Evolutionary conservation across 2,329 filamentous ascomycete genomes (phyloP), one percentile per base, ranked within the genome.

Genomic region (Trichophyton benhamiae): DNA sequence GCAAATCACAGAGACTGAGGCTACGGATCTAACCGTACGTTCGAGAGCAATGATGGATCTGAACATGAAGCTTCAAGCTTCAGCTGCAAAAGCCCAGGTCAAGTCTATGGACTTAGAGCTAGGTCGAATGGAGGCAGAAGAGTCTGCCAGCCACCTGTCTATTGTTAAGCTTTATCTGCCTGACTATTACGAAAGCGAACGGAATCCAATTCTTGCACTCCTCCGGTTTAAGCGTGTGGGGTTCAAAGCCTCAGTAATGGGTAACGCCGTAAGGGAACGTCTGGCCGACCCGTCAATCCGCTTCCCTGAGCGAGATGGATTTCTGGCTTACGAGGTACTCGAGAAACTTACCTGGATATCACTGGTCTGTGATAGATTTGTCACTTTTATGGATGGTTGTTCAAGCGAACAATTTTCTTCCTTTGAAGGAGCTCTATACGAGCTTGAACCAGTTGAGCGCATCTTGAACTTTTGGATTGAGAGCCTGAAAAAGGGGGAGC

Each of bases 1-100:
- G 68, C 89, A 91, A 52, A 88, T 97, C 67, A 95, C 91, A 0
- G 94, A 97, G 73, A 87, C 87, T 15, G 91, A 97, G 72, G 91
- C 92, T 0, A 91, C 91, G 71, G 90, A 97, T 72, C 83, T 97
- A 61, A 91, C 87, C 66, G 88, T 84, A 68, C 87, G 90, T 64
- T 95, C 92, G 52, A 85, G 91, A 65, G 91, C 92, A 60, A 95
- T 99, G 87, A 88, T 96, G 83, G 92, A 99, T 69, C 82, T 99
- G 53, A 97, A 97, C 74, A 83, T 92, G 82, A 95, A 95, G 75
- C 82, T 99, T 49, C 92, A 96, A 70, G 83, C 88, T 61, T 95
- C 91, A 11, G 91, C 91, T 9, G 83, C 90, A 46, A 96, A 96
- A 77, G 88, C 92, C 2, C 92, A 96, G 72, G 86, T 89, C 69